Conservation (phyloP, 495 filamentous ascomycete species). For the Lophiostoma macrostomum region DNA sequence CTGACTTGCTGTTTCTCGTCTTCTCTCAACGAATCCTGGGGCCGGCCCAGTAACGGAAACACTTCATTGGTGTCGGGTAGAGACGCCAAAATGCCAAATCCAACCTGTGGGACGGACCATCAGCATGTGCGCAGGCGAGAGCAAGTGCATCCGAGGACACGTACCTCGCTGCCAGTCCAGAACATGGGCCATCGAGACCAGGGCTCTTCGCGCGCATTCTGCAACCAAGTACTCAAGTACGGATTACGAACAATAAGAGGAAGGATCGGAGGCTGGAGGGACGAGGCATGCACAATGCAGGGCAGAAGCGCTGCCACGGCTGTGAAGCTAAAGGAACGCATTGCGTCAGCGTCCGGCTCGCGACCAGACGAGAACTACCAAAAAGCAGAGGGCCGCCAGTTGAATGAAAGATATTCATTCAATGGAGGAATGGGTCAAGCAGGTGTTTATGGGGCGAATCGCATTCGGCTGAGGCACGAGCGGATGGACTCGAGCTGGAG, state of each 20-base stretch:
- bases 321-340: constrained; percentile 20
- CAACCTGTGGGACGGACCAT: constrained; percentile 51
- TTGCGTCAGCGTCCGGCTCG: constrained; percentile 18
- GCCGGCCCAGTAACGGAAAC: constrained; percentile 84
- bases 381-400: too few species aligned
- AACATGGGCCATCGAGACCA: constrained; percentile 96
- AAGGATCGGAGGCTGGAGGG: constrained; percentile 71
- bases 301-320: constrained; percentile 30
- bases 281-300: constrained; percentile 35
- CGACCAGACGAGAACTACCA: too few species aligned
- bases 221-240: constrained; percentile 86
- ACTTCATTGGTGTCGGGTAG: constrained; percentile 66
- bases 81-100: constrained; percentile 75
- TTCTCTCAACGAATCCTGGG: constrained; percentile 69
- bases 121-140: neutral
- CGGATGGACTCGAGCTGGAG: neutral
- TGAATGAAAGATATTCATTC: neutral
- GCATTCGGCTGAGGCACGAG: neutral
- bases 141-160: constrained; percentile 28
- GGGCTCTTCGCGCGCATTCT: constrained; percentile 72
- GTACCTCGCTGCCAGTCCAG: constrained; percentile 74
- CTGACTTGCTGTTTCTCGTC: constrained; percentile 47
- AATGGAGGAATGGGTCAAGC: constrained; percentile 7
- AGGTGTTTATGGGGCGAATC: neutral
- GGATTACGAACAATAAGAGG: constrained; percentile 88